Base-by-base conservation (phyloP, 495 filamentous ascomycete genomes). In the Daldinia loculata region DNA sequence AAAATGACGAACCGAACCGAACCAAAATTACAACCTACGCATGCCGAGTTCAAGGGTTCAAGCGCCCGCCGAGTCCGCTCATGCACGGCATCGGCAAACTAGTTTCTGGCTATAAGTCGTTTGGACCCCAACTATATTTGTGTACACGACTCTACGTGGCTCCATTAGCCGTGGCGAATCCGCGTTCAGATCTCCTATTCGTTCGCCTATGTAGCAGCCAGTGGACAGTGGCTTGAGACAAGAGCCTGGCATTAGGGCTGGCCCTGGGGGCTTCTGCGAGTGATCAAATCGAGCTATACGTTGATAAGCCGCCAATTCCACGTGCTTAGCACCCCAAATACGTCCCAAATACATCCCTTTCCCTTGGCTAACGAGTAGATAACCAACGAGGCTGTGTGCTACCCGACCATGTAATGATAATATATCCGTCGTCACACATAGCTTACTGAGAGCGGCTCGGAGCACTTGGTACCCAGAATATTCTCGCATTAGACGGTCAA, bases 231-330 rank as follows among this genome's bases (percentile, higher is more conserved):
- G 8, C n/a, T 61, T 39, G 24, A 41, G 39, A 65, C 26, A 43
- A 61, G 55, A 65, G 50, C 48, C 57, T 55, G 43, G 3, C 19
- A 9, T 19, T 48, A 8, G 17, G 43, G 43, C 24, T 48, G 19
- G 43, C n/a, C 3, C 9, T 5, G 9, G 36, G 57, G 57, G 52
- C 43, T 62, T 58, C 63, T 69, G 70, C 65, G 61, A 66, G 70
- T 61, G 50, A 64, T 63, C 29, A 30, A 62, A 59, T 61, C 56
- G 61, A 73, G 66, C 58, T 56, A 36, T 69, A 69, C 52, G 43
- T 66, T 50, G 39, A 69, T 51, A 59, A 66, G 61, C 61, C 56
- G 61, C 65, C 61, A 61, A 26, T 41, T 68, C 70, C 70, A 73
- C 65, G 70, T 73, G 70, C 66, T 52, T 19, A 29, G 22, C 34